Base-by-base conservation (phyloP, 2,329 filamentous ascomycete species). In the Curvularia lunata region DNA sequence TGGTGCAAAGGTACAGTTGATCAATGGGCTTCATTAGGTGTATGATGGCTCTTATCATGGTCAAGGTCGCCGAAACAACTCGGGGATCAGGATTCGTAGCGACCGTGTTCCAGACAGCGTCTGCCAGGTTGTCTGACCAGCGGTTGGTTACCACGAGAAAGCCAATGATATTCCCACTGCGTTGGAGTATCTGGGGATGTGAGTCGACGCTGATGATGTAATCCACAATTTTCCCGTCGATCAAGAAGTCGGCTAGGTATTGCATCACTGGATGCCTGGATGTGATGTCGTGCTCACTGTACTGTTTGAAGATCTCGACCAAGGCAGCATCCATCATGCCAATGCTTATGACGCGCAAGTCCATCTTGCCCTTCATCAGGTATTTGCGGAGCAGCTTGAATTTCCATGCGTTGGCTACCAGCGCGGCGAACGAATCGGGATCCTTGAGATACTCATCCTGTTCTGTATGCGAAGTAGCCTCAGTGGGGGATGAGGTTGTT, bases 121-220 rank as follows among this genome's bases (percentile, higher is more conserved):
- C 90, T 1, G 91, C 91, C 69, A 96, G 89, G 19, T 83, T 78
- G 32, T 86, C 76, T 0, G 84, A 86, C 75, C 94, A 97, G 13
- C 86, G 88, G 52, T 84, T 83, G 0, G 91, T 95, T 13, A 95
- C 90, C 21, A 92, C 85, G 50, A 98, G 81, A 69, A 98, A 98
- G 0, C 91, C 91, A 47, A 97, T 82, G 52, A 98, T 90, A 62
- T 97, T 96, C 40, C 85, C 84, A 69, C 91, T 91, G 65, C 92
- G 87, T 34, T 85, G 83, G 19, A 96, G 95, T 52, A 98, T 86
- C 71, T 97, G 92, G 1, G 93, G 92, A 70, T 98, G 95, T 30
- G 94, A 97, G 54, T 92, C 92, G 13, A 94, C 88, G 1, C 94
- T 91, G 50, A 97, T 85, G 45, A 99, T 87, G 75, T 97, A 98